Percentiles rank a stretch among this genome's conserved stretches.
Conservation (phyloP, 78 protist genomes). For the Polysphondylium violaceum region DNA sequence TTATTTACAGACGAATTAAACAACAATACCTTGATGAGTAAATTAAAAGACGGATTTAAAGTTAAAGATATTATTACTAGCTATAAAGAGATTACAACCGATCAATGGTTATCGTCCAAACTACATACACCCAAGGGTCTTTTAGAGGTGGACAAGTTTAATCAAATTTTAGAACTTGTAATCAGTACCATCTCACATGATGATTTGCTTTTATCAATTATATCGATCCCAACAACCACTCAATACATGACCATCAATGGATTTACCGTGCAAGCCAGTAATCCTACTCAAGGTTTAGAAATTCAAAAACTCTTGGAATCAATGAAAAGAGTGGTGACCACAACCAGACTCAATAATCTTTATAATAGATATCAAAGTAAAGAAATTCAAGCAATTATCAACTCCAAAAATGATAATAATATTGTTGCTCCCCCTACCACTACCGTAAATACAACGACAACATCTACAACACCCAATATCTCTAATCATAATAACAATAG, state of each 20-base stretch:
- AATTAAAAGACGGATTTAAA: neutral
- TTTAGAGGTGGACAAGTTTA: neutral
- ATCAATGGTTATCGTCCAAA: slow-evolving; percentile 15
- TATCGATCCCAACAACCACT: neutral
- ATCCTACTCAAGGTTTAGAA: neutral
- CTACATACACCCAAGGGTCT: slow-evolving; percentile 6
- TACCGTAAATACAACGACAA: neutral
- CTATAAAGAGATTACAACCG: neutral
- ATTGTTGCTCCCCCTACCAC: no score
- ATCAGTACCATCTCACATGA: neutral
- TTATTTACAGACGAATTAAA: neutral
- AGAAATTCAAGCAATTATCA: neutral
- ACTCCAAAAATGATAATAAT: neutral
- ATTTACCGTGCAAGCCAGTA: neutral
- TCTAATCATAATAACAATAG: neutral
- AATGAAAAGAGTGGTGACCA: neutral
- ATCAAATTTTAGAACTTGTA: neutral
- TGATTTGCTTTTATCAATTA: neutral
- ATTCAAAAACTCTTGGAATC: neutral
- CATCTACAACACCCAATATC: neutral
- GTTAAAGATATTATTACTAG: slow-evolving; percentile 1
- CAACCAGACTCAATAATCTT: neutral
- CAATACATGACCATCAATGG: neutral
- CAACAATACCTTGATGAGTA: slow-evolving; percentile 4
- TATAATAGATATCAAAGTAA: neutral